Conservation (phyloP, 306 rosid genomes). For the Prunus salicina region DNA sequence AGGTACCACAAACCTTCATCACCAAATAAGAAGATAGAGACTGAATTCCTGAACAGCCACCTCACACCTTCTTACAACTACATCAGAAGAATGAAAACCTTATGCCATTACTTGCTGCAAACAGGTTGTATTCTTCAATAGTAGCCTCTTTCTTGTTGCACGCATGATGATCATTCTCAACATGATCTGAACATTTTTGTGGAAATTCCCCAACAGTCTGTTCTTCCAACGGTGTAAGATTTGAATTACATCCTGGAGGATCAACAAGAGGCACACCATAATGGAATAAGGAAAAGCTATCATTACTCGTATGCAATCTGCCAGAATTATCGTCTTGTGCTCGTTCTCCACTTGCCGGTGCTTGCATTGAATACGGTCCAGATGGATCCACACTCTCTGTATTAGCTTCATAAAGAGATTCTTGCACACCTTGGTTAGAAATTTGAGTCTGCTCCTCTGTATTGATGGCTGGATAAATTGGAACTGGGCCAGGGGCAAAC, state of each 20-base stretch:
- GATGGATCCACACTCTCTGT: slow-evolving; percentile 39
- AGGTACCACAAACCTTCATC: slow-evolving; percentile 54
- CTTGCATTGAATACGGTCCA: slow-evolving; percentile 38
- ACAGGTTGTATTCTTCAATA: slow-evolving; percentile 90
- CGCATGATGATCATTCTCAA: slow-evolving; percentile 42
- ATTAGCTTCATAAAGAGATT: slow-evolving; percentile 38
- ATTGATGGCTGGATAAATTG: slow-evolving; percentile 61
- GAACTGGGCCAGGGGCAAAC: slow-evolving; percentile 52
- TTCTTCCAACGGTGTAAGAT: slow-evolving; percentile 39
- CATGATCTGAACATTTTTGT: slow-evolving; percentile 41
- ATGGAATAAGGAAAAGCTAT: slow-evolving; percentile 84
- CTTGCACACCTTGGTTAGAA: slow-evolving; percentile 44
- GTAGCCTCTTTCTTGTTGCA: slow-evolving; percentile 63
- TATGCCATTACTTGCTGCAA: slow-evolving; percentile 74
- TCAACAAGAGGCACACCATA: slow-evolving; percentile 87
- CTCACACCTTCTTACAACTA: slow-evolving; percentile 52
- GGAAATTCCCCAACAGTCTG: slow-evolving; percentile 39
- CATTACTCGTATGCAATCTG: slow-evolving; percentile 37
- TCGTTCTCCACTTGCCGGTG: slow-evolving; percentile 36
- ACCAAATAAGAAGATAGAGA: slow-evolving; percentile 56
- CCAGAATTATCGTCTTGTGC: slow-evolving; percentile 41
- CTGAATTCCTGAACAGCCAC: slow-evolving; percentile 60
- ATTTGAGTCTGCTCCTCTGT: slow-evolving; percentile 41
- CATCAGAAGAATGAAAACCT: slow-evolving; percentile 72
- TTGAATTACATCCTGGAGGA: slow-evolving; percentile 50